Percentiles rank a stretch among this genome's conserved stretches.
phyloP scores from a whole-genome alignment of 179 eudicot genomes.

The Spinacia oleracea region DNA sequence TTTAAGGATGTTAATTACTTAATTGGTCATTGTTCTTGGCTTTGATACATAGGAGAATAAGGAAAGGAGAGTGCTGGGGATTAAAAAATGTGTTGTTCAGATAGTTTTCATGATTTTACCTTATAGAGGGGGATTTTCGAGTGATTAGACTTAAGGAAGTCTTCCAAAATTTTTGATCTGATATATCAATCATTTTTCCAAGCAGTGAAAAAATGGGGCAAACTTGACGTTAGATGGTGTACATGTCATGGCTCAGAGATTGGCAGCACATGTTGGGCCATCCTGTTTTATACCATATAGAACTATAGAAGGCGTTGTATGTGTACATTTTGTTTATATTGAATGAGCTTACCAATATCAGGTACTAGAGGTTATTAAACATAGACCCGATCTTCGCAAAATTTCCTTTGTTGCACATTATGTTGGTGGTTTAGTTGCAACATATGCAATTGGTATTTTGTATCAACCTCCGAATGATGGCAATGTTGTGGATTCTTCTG shows the following conservation, averaged over 20 bases:
- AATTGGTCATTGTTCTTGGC: background rate
- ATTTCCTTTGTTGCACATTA: conserved; percentile 97
- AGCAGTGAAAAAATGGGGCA: conserved; percentile 79
- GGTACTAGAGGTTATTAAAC: conserved; percentile 71
- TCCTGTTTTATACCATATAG: background rate
- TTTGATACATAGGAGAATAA: background rate
- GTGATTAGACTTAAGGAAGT: background rate
- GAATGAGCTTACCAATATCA: conserved; percentile 36
- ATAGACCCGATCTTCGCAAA: conserved; percentile 59
- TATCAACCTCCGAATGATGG: conserved; percentile 48
- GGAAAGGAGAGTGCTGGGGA: background rate
- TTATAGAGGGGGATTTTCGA: background rate
- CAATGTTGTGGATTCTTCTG: conserved; percentile 27
- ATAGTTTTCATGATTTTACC: background rate
- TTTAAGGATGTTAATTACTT: background rate
- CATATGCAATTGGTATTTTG: conserved; percentile 82
- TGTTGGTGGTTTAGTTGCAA: conserved; percentile 92
- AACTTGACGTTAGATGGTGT: conserved; percentile 83
- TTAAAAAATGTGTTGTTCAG: background rate
- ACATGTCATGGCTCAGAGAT: conserved; percentile 92
- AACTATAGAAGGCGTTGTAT: background rate
- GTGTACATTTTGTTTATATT: background rate
- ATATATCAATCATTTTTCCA: conserved; percentile 33
- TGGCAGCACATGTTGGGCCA: conserved; percentile 73
- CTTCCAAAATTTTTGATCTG: background rate